These are phyloP conservation scores for Fraxinus latifolia DNA, from an alignment of 305 asterid genomes.

Conservation along the genomic window DNA sequence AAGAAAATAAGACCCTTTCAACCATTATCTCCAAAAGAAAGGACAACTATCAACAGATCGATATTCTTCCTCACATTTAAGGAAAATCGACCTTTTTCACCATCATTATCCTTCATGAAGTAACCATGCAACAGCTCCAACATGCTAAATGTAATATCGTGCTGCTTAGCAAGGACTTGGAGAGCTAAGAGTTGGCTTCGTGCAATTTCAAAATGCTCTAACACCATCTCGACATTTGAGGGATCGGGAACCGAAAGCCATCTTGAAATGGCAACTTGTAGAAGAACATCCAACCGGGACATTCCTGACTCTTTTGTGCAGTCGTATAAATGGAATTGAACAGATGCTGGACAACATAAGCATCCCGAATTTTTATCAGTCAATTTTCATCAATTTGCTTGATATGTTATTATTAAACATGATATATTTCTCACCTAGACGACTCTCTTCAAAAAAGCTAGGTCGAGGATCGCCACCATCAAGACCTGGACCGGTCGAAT, in stretches of 20 bases:
- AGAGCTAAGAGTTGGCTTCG: not conserved
- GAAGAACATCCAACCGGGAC: too few species aligned
- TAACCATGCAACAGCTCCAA: not conserved
- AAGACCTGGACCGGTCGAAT: too few species aligned
- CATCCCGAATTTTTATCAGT: not conserved
- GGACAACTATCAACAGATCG: not conserved
- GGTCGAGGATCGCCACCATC: not conserved
- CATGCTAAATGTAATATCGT: not conserved
- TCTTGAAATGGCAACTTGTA: too few species aligned
- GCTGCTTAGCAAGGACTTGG: not conserved
- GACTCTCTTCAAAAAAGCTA: not conserved
- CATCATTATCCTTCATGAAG: not conserved
- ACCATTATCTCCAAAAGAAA: not conserved
- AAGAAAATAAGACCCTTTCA: not conserved
- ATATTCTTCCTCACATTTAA: not conserved
- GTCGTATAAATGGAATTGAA: too few species aligned
- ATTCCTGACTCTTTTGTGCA: too few species aligned
- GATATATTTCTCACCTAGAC: not conserved
- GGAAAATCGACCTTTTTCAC: not conserved
- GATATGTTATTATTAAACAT: not conserved
- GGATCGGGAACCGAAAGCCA: not conserved
- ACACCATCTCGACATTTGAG: not conserved
- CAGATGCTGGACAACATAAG: not conserved
- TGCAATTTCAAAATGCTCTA: not conserved
- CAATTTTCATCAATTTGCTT: not conserved